Base-by-base conservation (phyloP, 1,139 yeast genomes). In the Blastobotrys serpentis region DNA sequence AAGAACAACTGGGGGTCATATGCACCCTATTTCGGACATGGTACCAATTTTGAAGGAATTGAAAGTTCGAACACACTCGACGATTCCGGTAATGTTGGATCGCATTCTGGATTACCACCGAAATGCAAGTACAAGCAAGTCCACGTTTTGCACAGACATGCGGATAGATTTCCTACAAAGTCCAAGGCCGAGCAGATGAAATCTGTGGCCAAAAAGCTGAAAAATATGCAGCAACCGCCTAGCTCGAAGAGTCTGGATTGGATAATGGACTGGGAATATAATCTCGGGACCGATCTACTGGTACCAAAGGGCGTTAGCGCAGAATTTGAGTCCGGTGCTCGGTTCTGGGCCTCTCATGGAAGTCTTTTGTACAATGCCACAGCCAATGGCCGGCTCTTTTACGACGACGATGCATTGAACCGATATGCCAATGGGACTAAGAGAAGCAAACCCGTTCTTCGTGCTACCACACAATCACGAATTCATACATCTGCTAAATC, bases 271-370 rank as follows among this genome's bases (percentile, higher is more conserved):
- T 71, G 74, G 74, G 52, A 59, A 29, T 66, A 66, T 47, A 57
- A 60, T 1, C 58, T 71, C n/a, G 66, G 65, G 14, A 49, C 56
- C 1, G 75, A 70, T 14, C 48, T 68, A 43, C 56, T 71, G 22
- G 69, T 70, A 1, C 57, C 73, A 6, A 53, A 58, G 8, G 75
- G 75, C 2, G 71, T 68, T 2, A 74, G 69, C 18, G 64, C 71
- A 3, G 69, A 70, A 53, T 69, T 69, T 50, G 56, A 58, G 19
- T 60, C 73, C 1, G 75, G 75, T 2, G 57, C 70, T 4, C 53
- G 55, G 33, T 68, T 66, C 57, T 71, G 75, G 75, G 66, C 70
- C 2, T 57, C 71, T n/a, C 74, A 71, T 49, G 75, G 75, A 18
- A 56, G 63, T 16, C 58, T 60, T 8, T 53, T 71, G 21, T 71